Percentiles rank a stretch among this genome's conserved stretches.
Conservation (phyloP, 176 grass and related monocot genomes). For the Oryza brachyantha region DNA sequence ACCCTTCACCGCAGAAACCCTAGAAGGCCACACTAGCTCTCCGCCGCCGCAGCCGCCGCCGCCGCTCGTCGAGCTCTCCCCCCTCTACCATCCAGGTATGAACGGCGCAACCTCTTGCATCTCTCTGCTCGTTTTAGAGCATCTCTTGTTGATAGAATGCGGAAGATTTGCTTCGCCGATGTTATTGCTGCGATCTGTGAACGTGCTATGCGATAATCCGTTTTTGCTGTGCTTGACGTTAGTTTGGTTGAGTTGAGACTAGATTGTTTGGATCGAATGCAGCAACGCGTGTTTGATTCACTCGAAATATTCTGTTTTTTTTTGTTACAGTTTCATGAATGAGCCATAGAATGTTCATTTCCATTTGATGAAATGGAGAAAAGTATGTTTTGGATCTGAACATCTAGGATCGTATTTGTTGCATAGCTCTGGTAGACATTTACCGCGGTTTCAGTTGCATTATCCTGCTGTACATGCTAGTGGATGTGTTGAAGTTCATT, state of each 20-base stretch:
- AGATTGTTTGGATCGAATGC: too few relatives aligned
- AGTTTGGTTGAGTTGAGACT: background rate
- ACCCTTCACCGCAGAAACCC: slow-evolving; percentile 17
- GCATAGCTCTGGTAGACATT: background rate
- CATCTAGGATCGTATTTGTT: background rate
- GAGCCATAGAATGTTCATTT: background rate
- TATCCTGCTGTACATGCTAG: background rate
- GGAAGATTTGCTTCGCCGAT: background rate
- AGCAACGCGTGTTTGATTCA: background rate
- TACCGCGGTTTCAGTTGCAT: background rate
- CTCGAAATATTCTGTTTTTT: background rate
- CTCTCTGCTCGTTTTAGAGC: background rate
- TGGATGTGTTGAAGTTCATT: background rate
- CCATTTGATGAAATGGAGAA: background rate
- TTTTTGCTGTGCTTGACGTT: background rate
- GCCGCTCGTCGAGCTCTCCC: background rate
- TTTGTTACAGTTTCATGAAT: background rate
- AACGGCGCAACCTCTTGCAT: background rate
- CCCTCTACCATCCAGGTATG: slow-evolving; percentile 39
- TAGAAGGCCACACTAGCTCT: background rate
- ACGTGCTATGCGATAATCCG: background rate
- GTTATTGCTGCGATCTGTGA: background rate
- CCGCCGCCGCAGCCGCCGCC: slow-evolving; percentile 19
- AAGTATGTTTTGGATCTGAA: background rate
- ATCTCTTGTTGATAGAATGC: background rate